Base-by-base conservation (phyloP, 495 filamentous ascomycete species). In the Penicillium simplicissimum region DNA sequence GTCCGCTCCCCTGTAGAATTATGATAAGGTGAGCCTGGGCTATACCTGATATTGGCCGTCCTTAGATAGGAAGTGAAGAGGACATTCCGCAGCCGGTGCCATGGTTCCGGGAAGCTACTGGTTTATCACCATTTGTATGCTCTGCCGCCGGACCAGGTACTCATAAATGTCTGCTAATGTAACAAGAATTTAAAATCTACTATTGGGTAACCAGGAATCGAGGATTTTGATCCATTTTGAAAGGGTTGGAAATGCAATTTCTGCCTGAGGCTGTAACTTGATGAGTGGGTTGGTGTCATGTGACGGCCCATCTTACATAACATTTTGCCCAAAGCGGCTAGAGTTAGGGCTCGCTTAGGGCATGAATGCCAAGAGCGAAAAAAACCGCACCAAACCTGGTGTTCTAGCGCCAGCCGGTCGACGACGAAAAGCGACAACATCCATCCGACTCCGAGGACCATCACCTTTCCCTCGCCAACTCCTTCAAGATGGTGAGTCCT, bases 401-500 rank as follows among this genome's bases (percentile, higher is more conserved):
- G 61, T 60, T 58, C 68, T 60, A 75, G 67, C 68, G 74, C 64
- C 57, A 71, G 73, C 71, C 17, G 76, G 75, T 71, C 68, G 74
- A 73, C 67, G 71, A 74, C 70, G 71, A 77, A 78, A 74, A 77
- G 72, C 77, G 76, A 75, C 76, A 78, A 73, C 76, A 76, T 74
- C 73, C 70, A 73, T 66, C 71, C 74, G 72, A 71, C 77, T 76
- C 70, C 73, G 71, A 78, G 76, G 77, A 77, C 79, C 79, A 78
- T 79, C 77, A 61, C 63, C 70, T 66, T 68, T 61, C 65, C 69
- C 70, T 70, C 79, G 77, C 76, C 77, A 80, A 78, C 72, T 77
- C 69, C 75, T 74, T 78, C 80, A 84, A 81, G 79, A 83, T 83
- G 81, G 82, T 84, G 75, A 82, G 82, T 79, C 45, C 55, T 70